Conservation (phyloP, 495 filamentous ascomycete species). For the Penicillium robsamsonii region DNA sequence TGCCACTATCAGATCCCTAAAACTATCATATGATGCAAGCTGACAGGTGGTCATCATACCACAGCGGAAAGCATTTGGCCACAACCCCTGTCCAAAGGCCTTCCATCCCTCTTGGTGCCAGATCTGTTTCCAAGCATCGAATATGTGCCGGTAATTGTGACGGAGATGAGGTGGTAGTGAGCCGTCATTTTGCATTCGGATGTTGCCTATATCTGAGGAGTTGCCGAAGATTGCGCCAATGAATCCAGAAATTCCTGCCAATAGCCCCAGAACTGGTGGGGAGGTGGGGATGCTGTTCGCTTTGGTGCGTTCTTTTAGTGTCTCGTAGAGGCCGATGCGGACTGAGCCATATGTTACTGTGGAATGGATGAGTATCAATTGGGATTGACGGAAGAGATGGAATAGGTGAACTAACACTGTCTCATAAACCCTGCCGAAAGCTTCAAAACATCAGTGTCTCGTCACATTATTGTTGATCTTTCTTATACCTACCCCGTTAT, state of each 20-base stretch:
- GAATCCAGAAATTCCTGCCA: slow-evolving; percentile 74
- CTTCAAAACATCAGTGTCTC: slow-evolving; percentile 3
- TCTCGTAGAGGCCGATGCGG: slow-evolving; percentile 55
- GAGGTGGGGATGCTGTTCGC: slow-evolving; percentile 45
- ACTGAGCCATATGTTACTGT: slow-evolving; percentile 43
- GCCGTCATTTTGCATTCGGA: slow-evolving; percentile 90
- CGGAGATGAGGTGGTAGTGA: slow-evolving; percentile 63
- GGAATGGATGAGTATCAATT: neutral
- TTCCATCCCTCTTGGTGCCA: slow-evolving; percentile 63
- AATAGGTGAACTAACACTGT: slow-evolving; percentile 19
- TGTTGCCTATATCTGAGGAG: slow-evolving; percentile 84
- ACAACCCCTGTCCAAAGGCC: slow-evolving; percentile 71
- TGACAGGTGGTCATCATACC: slow-evolving; percentile 84
- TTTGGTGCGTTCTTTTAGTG: slow-evolving; percentile 65
- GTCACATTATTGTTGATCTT: neutral
- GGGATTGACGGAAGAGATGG: neutral
- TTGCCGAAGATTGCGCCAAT: slow-evolving; percentile 81
- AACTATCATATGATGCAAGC: slow-evolving; percentile 78
- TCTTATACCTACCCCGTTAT: slow-evolving; percentile 33
- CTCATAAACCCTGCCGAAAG: slow-evolving; percentile 30
- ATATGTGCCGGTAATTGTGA: slow-evolving; percentile 74
- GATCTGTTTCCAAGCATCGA: slow-evolving; percentile 82
- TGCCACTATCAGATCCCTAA: slow-evolving; percentile 60
- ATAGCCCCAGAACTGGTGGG: slow-evolving; percentile 62
- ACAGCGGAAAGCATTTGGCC: slow-evolving; percentile 78